A percentile compares a stretch with the other conserved stretches of the same genome.
These are phyloP conservation scores for Starmerella asiatica DNA, from an alignment of 805 yeast species.

Conservation along the genomic window DNA sequence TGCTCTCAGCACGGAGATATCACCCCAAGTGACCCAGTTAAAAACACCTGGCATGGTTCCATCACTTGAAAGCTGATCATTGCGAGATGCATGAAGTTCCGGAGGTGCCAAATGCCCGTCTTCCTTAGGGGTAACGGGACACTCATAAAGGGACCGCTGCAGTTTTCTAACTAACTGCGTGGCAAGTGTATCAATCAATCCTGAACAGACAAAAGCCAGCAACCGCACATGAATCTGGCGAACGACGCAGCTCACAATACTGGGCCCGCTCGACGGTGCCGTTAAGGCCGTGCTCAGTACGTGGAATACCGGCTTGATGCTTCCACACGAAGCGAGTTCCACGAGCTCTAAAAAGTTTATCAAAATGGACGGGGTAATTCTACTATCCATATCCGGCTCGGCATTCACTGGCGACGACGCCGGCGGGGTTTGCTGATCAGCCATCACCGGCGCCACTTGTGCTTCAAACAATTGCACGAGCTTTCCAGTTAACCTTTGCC, in stretches of 20 bases:
- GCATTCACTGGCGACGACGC: neutral
- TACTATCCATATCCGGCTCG: neutral
- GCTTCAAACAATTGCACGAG: slow-evolving; percentile 1
- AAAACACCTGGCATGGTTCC: neutral
- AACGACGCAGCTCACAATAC: slow-evolving; percentile 9
- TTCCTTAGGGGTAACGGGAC: neutral
- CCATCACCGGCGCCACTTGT: neutral
- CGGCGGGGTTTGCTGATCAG: neutral
- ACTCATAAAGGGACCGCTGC: neutral
- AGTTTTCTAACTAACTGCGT: slow-evolving; percentile 2
- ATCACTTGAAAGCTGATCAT: neutral
- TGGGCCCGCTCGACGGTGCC: neutral
- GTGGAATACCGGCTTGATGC: slow-evolving; percentile 4
- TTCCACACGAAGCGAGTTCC: slow-evolving; percentile 6
- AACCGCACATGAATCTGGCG: slow-evolving; percentile 15
- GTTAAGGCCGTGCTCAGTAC: slow-evolving; percentile 4
- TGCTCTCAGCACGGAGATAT: slow-evolving; percentile 10
- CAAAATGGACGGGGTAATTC: neutral
- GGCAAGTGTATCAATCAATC: slow-evolving; percentile 7
- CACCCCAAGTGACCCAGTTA: slow-evolving; percentile 14
- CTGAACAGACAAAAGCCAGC: slow-evolving; percentile 12
- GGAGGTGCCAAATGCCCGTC: neutral
- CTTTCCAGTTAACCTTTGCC: slow-evolving; percentile 2
- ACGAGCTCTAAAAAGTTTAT: slow-evolving; percentile 1
- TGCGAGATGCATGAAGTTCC: neutral